These are phyloP conservation scores for Gymnopus androsaceus DNA, from an alignment of 1,284 basidiomycete species.

Conservation along the genomic window DNA sequence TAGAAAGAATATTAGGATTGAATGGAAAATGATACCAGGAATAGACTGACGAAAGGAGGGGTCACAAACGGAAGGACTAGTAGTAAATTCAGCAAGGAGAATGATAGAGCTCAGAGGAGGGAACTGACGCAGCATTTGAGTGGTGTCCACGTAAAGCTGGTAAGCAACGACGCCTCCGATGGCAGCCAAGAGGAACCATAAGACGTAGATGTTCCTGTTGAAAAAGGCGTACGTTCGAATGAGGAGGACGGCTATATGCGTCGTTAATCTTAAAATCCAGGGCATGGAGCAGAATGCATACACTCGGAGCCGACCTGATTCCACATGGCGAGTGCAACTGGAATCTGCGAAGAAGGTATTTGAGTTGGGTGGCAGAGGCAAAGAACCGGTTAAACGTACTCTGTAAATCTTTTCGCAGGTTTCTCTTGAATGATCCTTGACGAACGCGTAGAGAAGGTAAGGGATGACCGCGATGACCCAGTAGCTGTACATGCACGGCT, in stretches of 20 bases:
- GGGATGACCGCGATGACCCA: slow-evolving; percentile 79
- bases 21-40: not conserved
- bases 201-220: slow-evolving; percentile 68
- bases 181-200: slow-evolving; percentile 60
- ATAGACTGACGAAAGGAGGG: slow-evolving; percentile 54
- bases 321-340: slow-evolving; percentile 79
- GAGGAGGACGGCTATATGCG: slow-evolving; percentile 62
- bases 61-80: slow-evolving; percentile 70
- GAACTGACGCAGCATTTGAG: slow-evolving; percentile 70
- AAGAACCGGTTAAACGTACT: slow-evolving; percentile 34
- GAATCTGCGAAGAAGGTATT: slow-evolving; percentile 47
- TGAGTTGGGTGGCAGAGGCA: slow-evolving; percentile 14
- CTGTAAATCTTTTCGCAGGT: slow-evolving; percentile 68
- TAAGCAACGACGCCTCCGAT: slow-evolving; percentile 72
- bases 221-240: slow-evolving; percentile 84
- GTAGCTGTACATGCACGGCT: slow-evolving; percentile 48
- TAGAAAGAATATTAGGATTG: slow-evolving; percentile 24
- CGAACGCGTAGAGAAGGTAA: slow-evolving; percentile 72
- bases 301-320: slow-evolving; percentile 81
- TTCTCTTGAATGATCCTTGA: slow-evolving; percentile 60
- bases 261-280: slow-evolving; percentile 8
- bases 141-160: slow-evolving; percentile 75
- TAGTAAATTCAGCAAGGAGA: slow-evolving; percentile 15
- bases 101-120: not conserved
- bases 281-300: slow-evolving; percentile 32